phyloP scores from a whole-genome alignment of 2,329 filamentous ascomycete genomes.

The Talaromyces islandicus region DNA sequence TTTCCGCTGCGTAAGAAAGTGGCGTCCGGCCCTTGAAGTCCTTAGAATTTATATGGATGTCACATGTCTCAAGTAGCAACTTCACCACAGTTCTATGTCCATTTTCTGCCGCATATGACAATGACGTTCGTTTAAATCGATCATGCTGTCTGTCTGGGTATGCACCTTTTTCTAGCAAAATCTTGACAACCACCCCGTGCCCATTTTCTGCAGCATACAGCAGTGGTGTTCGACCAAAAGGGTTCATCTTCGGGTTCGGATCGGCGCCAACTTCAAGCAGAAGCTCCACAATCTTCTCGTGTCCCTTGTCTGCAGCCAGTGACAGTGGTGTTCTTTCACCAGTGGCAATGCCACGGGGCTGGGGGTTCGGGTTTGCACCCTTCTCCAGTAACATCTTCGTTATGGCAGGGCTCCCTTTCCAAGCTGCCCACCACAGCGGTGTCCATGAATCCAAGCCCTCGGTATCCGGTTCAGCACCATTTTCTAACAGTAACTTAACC shows the following conservation, averaged over 20 bases:
- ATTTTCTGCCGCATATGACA: conserved; percentile 9
- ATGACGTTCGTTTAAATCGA: conserved; percentile 8
- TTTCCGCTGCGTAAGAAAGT: background rate
- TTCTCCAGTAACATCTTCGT: background rate
- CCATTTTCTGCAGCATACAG: conserved; percentile 38
- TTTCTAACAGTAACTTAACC: background rate
- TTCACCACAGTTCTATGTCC: conserved; percentile 18
- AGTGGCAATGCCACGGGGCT: no score
- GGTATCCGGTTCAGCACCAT: background rate
- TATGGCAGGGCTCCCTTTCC: background rate
- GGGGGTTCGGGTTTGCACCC: background rate
- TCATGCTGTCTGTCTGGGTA: conserved; percentile 1
- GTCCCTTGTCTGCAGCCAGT: conserved; percentile 4
- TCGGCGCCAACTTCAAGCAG: conserved; percentile 1
- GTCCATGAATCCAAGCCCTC: background rate
- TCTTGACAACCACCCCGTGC: background rate
- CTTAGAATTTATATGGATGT: conserved; percentile 13
- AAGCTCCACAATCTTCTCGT: conserved; percentile 4
- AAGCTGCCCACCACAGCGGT: background rate
- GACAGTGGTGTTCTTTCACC: conserved; percentile 5
- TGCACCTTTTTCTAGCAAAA: background rate
- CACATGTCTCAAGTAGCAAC: conserved; percentile 19
- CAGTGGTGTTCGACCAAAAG: background rate
- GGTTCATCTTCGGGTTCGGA: background rate
- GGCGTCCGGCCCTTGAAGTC: conserved; percentile 15